phyloP scores from a whole-genome alignment of 1,139 yeast species.

The Magnusiomyces sp. region DNA sequence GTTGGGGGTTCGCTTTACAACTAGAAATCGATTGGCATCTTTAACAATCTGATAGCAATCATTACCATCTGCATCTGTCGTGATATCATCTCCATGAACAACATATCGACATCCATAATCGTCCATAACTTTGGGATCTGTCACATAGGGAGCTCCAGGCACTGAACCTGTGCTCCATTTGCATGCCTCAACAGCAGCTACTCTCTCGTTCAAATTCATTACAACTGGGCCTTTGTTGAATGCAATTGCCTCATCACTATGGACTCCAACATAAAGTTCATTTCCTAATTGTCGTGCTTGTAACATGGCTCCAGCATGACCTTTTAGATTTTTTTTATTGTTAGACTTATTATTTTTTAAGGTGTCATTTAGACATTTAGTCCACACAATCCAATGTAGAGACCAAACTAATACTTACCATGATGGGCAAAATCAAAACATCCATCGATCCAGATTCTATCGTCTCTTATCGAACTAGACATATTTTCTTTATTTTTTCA shows the following conservation, averaged over 20 bases:
- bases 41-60: conserved; percentile 85
- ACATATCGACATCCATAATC: conserved; percentile 70
- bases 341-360: neutral
- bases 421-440: conserved; percentile 97
- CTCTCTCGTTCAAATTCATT: conserved; percentile 72
- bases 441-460: conserved; percentile 81
- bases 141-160: conserved; percentile 87
- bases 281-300: conserved; percentile 80
- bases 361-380: conserved; percentile 8
- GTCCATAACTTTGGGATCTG: conserved; percentile 76
- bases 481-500: neutral
- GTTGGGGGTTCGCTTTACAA: conserved; percentile 87
- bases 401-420: conserved; percentile 41
- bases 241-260: conserved; percentile 78
- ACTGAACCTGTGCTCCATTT: conserved; percentile 78
- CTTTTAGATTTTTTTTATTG: conserved; percentile 24
- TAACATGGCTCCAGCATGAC: conserved; percentile 92
- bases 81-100: conserved; percentile 96
- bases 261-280: conserved; percentile 79
- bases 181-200: conserved; percentile 78
- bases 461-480: conserved; percentile 12
- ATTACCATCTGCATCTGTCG: conserved; percentile 90
- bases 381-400: conserved; percentile 7
- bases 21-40: conserved; percentile 75
- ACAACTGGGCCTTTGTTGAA: conserved; percentile 89